phyloP scores from a whole-genome alignment of 2,329 filamentous ascomycete genomes.

The Stemphylium lycopersici region DNA sequence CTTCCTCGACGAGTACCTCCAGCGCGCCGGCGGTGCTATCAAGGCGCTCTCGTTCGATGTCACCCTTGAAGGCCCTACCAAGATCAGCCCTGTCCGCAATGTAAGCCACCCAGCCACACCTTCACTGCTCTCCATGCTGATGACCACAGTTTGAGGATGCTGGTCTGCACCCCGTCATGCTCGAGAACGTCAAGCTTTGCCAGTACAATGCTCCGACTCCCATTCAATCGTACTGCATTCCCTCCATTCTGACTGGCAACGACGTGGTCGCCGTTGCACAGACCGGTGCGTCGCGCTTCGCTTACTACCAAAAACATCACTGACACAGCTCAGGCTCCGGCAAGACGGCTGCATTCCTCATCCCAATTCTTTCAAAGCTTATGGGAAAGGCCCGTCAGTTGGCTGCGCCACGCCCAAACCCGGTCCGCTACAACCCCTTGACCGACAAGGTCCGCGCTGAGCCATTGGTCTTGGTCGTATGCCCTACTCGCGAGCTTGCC shows the following conservation, averaged over 20 bases:
- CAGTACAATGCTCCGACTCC: slow-evolving; percentile 78
- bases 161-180: slow-evolving; percentile 83
- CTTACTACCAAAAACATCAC: neutral
- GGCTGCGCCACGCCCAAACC: slow-evolving; percentile 75
- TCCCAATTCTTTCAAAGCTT: slow-evolving; percentile 85
- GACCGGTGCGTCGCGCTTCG: slow-evolving; percentile 70
- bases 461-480: slow-evolving; percentile 84
- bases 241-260: slow-evolving; percentile 74
- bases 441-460: slow-evolving; percentile 71
- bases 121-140: slow-evolving; percentile 4
- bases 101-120: slow-evolving; percentile 48
- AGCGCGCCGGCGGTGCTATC: slow-evolving; percentile 66
- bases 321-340: slow-evolving; percentile 73
- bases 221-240: slow-evolving; percentile 85
- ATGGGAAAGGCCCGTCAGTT: slow-evolving; percentile 97
- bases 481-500: slow-evolving; percentile 86
- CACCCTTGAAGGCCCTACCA: slow-evolving; percentile 55
- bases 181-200: slow-evolving; percentile 75
- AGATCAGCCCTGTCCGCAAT: slow-evolving; percentile 55
- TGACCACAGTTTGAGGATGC: slow-evolving; percentile 69
- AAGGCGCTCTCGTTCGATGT: slow-evolving; percentile 64
- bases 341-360: slow-evolving; percentile 91
- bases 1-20: slow-evolving; percentile 65
- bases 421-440: slow-evolving; percentile 59
- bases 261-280: slow-evolving; percentile 91